Evolutionary conservation across 2,329 filamentous ascomycete genomes (phyloP).

Genomic region (Penicillium oxalicum): DNA sequence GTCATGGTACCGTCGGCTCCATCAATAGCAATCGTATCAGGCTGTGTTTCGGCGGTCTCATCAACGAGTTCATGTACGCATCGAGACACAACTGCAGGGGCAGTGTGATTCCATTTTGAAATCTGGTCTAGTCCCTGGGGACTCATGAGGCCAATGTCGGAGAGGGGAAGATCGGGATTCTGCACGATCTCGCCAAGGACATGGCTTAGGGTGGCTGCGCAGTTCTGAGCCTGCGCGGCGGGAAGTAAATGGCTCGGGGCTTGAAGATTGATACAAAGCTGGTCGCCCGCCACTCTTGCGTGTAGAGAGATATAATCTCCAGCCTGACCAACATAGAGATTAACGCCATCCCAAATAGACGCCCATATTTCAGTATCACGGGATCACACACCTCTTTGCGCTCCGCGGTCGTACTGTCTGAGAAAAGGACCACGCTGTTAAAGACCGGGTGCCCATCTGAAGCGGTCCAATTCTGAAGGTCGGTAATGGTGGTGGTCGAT

Average conservation of each 20-base stretch:
- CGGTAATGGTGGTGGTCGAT: not conserved
- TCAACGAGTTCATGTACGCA: conserved; percentile 1
- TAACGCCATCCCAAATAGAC: not conserved
- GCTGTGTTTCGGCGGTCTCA: not conserved
- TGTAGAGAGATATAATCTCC: conserved; percentile 1
- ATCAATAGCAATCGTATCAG: not conserved
- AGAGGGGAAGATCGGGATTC: not conserved
- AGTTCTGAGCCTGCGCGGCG: conserved; percentile 1
- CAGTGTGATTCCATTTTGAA: conserved; percentile 1
- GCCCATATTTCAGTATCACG: too few species aligned
- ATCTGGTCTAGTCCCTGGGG: conserved; percentile 1
- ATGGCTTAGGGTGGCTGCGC: conserved; percentile 2
- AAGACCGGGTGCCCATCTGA: not conserved
- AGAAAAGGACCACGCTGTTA: conserved; percentile 1
- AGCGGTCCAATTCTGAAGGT: conserved; percentile 2
- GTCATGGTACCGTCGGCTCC: not conserved
- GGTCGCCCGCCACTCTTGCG: not conserved
- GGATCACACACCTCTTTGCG: not conserved
- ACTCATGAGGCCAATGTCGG: not conserved
- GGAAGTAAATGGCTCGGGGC: conserved; percentile 1
- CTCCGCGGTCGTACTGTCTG: not conserved
- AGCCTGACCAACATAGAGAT: not conserved
- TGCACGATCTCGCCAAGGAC: conserved; percentile 1
- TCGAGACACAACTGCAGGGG: conserved; percentile 1
- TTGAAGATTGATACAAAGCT: not conserved